A percentile compares a stretch with the other conserved stretches of the same genome.
These are phyloP conservation scores for Salix viminalis DNA, from an alignment of 345 rosid genomes.

Conservation along the genomic window DNA sequence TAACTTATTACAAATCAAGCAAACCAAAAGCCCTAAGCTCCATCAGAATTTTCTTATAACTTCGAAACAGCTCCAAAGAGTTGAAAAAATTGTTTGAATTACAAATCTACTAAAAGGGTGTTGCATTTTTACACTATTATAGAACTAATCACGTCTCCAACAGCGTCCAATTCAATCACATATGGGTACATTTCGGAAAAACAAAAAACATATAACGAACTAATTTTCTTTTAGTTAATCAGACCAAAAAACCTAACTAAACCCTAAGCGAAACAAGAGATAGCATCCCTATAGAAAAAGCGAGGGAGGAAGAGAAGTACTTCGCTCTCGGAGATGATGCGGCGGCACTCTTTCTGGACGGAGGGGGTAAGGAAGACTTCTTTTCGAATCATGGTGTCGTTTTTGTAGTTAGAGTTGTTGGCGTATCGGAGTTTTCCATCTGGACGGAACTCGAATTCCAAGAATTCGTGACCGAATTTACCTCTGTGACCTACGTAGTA, in stretches of 20 bases:
- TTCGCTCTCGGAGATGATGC: constrained; percentile 96
- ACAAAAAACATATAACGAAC: neutral
- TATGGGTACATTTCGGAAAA: neutral
- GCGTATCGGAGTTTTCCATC: constrained; percentile 99
- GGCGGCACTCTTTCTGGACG: constrained; percentile 89
- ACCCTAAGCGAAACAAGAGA: constrained; percentile 8
- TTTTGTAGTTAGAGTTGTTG: constrained; percentile 97
- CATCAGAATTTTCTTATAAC: neutral
- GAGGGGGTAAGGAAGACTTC: constrained; percentile 96
- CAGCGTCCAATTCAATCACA: too few species aligned
- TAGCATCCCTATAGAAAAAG: neutral
- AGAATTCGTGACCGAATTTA: constrained; percentile 94
- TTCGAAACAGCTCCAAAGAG: neutral
- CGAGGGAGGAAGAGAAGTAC: constrained; percentile 20
- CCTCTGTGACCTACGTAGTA: constrained; percentile 99
- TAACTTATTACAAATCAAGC: neutral
- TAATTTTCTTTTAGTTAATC: neutral
- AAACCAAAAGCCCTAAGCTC: neutral
- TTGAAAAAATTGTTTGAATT: neutral
- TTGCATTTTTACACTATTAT: too few species aligned
- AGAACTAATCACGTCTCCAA: too few species aligned
- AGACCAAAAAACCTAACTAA: neutral
- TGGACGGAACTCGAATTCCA: constrained; percentile 96
- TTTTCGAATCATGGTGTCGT: constrained; percentile 98
- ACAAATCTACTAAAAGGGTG: too few species aligned